A percentile compares a stretch with the other conserved stretches of the same genome.
Conservation (phyloP, 1,284 basidiomycete species). For the Omphalotus olearius region DNA sequence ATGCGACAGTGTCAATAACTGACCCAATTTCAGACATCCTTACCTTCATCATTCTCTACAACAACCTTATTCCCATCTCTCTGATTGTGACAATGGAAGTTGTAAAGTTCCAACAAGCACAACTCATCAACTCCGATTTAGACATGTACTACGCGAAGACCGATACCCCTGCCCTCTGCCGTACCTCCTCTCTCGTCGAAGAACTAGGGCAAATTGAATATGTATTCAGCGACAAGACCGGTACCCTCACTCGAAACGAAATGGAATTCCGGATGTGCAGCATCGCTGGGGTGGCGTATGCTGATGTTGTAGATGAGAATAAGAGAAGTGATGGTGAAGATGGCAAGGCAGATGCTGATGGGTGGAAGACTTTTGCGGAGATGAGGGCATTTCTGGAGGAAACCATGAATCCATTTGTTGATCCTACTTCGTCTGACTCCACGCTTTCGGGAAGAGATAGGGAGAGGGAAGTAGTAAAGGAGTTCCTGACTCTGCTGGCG, state of each 20-base stretch:
- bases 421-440: constrained; percentile 36
- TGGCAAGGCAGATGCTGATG: constrained; percentile 44
- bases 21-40: constrained; percentile 67
- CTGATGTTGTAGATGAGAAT: constrained; percentile 84
- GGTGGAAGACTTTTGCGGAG: constrained; percentile 76
- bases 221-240: constrained; percentile 98
- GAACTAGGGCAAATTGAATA: constrained; percentile 99
- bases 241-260: constrained; percentile 94
- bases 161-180: constrained; percentile 94
- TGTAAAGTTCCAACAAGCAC: constrained; percentile 97
- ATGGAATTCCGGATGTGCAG: constrained; percentile 97
- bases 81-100: constrained; percentile 99
- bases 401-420: constrained; percentile 50
- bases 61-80: constrained; percentile 98
- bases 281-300: constrained; percentile 86
- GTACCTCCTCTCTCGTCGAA: constrained; percentile 96
- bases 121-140: constrained; percentile 94
- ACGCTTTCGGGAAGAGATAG: constrained; percentile 27
- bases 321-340: constrained; percentile 65
- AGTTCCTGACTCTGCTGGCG: constrained; percentile 89
- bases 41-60: constrained; percentile 98
- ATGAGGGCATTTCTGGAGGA: constrained; percentile 54
- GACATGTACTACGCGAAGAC: constrained; percentile 95
- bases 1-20: constrained; percentile 12
- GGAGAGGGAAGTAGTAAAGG: constrained; percentile 62